phyloP scores from a whole-genome alignment of 257 asterid species.

The Scutellaria galericulata region DNA sequence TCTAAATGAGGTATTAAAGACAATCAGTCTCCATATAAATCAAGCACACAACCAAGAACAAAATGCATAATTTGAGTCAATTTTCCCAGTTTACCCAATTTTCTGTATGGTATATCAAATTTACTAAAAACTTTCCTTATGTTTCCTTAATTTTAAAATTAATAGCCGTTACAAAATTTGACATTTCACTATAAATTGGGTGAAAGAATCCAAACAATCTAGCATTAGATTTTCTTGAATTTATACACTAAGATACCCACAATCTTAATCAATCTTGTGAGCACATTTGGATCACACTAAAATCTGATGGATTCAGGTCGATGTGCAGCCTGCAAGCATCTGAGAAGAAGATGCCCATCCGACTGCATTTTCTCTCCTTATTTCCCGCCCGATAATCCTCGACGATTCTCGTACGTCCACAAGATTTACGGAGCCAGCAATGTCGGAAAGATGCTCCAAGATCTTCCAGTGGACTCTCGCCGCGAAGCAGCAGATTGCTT shows the following conservation, averaged over 20 bases:
- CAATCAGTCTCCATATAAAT: neutral
- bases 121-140: neutral
- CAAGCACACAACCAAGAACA: neutral
- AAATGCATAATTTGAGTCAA: neutral
- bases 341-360: slow-evolving; percentile 69
- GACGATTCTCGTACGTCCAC: slow-evolving; percentile 63
- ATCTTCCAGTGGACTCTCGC: slow-evolving; percentile 53
- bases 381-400: slow-evolving; percentile 70
- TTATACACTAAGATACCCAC: slow-evolving; percentile 16
- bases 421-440: slow-evolving; percentile 79
- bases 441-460: slow-evolving; percentile 63
- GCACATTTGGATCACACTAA: neutral
- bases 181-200: neutral
- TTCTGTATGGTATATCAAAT: neutral
- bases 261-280: neutral
- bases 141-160: neutral
- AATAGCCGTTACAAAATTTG: neutral
- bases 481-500: slow-evolving; percentile 60
- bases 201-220: neutral
- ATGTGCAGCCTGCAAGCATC: slow-evolving; percentile 82
- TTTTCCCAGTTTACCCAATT: neutral
- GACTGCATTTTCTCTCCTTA: slow-evolving; percentile 73
- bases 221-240: slow-evolving; percentile 27
- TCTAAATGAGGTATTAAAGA: neutral
- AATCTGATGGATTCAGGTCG: slow-evolving; percentile 50